Conservation (phyloP, 1,284 basidiomycete genomes). For the Bjerkandera adusta region DNA sequence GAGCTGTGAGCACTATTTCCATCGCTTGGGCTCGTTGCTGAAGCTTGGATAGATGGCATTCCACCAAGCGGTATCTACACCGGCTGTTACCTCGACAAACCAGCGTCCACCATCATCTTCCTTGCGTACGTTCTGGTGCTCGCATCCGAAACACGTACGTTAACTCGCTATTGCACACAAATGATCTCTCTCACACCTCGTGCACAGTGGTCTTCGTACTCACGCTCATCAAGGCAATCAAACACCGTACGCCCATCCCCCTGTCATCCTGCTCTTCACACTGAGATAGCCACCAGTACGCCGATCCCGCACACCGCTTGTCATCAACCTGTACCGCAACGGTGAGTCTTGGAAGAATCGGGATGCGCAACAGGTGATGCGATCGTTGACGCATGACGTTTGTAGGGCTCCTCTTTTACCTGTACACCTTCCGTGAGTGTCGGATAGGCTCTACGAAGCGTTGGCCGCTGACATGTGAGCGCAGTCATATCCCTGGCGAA, state of each 20-base stretch:
- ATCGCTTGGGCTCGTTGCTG: not conserved
- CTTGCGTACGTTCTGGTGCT: conserved; percentile 38
- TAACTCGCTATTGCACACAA: not conserved
- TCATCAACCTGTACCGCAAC: conserved; percentile 39
- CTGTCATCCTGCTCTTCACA: too few relatives aligned
- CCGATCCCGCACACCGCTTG: conserved; percentile 33
- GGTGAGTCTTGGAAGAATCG: conserved; percentile 27
- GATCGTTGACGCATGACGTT: not conserved
- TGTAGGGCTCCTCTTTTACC: conserved; percentile 40
- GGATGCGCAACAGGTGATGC: too few relatives aligned
- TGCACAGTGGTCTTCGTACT: conserved; percentile 35
- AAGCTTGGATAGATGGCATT: conserved; percentile 1
- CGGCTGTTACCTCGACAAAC: conserved; percentile 32
- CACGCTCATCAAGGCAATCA: conserved; percentile 36
- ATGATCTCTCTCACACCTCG: not conserved
- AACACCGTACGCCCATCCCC: conserved; percentile 39
- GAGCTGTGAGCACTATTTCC: conserved; percentile 27
- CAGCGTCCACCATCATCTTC: conserved; percentile 34
- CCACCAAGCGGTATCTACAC: conserved; percentile 6
- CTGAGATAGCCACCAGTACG: conserved; percentile 33
- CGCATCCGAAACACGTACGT: conserved; percentile 39
- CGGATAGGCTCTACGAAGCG: not conserved
- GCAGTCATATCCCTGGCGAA: conserved; percentile 40
- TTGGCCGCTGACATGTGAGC: not conserved
- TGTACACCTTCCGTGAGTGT: conserved; percentile 36